phyloP scores from a whole-genome alignment of 2,329 filamentous ascomycete genomes.

The Calonectria crousiana region DNA sequence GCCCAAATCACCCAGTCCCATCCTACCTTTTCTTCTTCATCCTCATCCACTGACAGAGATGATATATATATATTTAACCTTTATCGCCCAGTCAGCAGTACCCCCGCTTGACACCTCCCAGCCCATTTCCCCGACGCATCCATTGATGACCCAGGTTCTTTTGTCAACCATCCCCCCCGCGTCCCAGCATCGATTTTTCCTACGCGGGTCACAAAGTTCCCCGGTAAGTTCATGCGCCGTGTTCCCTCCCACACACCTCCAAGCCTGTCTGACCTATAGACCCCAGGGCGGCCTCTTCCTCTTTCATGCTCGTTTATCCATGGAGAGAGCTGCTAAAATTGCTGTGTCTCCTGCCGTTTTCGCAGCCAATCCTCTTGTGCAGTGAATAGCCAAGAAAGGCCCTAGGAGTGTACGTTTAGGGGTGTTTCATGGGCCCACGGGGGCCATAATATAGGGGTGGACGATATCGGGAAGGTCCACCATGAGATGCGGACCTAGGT shows the following conservation, averaged over 20 bases:
- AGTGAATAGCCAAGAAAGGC: too few relatives aligned
- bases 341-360: too few relatives aligned
- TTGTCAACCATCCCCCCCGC: neutral
- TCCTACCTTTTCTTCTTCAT: neutral
- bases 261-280: neutral
- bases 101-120: neutral
- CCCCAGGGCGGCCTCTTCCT: neutral
- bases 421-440: too few relatives aligned
- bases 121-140: neutral
- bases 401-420: too few relatives aligned
- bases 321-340: too few relatives aligned
- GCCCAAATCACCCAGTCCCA: too few relatives aligned
- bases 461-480: too few relatives aligned
- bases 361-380: too few relatives aligned
- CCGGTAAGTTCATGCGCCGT: neutral
- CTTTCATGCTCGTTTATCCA: neutral
- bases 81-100: neutral
- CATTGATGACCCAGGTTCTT: neutral
- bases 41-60: neutral
- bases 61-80: neutral
- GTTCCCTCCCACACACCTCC: neutral
- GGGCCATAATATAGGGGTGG: too few relatives aligned
- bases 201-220: neutral
- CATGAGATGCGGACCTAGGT: too few relatives aligned
- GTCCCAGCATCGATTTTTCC: neutral